Evolutionary conservation across 2,329 filamentous ascomycete genomes (phyloP).

Genomic region (Alternaria brassicae): DNA sequence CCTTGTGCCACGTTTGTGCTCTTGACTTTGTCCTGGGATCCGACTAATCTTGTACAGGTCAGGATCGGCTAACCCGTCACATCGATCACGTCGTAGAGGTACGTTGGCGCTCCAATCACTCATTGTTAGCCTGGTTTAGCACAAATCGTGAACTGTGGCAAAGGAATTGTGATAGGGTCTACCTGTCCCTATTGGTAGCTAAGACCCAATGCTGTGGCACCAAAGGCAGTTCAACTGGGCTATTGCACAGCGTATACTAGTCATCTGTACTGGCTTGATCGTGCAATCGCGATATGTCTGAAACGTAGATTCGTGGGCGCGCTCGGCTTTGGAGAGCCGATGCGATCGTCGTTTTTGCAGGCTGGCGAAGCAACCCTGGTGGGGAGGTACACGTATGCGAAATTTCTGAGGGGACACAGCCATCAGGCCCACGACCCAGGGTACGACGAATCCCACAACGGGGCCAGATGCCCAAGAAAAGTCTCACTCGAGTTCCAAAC

Average conservation of each 20-base stretch:
- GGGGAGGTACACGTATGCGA: neutral
- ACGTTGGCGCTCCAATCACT: neutral
- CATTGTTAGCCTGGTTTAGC: neutral
- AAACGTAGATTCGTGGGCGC: neutral
- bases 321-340: conserved; percentile 19
- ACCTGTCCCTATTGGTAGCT: neutral
- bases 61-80: conserved; percentile 4
- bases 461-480: neutral
- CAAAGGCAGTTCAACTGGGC: neutral
- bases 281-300: conserved; percentile 7
- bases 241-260: neutral
- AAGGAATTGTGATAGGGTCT: conserved; percentile 1
- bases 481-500: neutral
- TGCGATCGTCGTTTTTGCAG: conserved; percentile 5
- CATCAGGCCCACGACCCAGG: neutral
- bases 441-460: neutral
- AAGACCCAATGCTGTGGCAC: conserved; percentile 6
- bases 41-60: neutral
- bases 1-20: neutral
- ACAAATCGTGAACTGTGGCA: neutral
- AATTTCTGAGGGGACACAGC: neutral
- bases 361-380: neutral
- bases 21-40: neutral
- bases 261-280: neutral
- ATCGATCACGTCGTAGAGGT: conserved; percentile 4